These are phyloP conservation scores for Naganishia friedmannii DNA, from an alignment of 768 basidiomycete species.

Conservation along the genomic window DNA sequence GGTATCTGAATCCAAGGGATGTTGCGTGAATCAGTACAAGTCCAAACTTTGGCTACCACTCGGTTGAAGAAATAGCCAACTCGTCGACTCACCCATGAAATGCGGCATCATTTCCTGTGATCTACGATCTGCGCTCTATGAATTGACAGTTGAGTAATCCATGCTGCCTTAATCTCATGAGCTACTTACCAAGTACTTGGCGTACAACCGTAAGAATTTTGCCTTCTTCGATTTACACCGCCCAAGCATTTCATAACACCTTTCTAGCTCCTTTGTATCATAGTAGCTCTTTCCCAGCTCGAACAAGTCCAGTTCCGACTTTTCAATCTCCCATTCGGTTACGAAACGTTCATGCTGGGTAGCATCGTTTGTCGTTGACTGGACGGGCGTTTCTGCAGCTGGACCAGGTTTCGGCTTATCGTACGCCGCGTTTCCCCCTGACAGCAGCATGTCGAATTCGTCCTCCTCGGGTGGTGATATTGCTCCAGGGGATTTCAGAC, in stretches of 20 bases:
- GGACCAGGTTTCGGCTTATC: conserved; percentile 36
- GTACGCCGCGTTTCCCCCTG: conserved; percentile 51
- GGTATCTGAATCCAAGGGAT: conserved; percentile 34
- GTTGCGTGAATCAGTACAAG: not conserved
- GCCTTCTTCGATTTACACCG: conserved; percentile 69
- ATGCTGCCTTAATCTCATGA: not conserved
- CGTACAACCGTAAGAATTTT: conserved; percentile 73
- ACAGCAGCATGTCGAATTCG: conserved; percentile 24
- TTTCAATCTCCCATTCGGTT: conserved; percentile 35
- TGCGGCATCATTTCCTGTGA: conserved; percentile 66
- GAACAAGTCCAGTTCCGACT: conserved; percentile 39
- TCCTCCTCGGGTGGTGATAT: conserved; percentile 40
- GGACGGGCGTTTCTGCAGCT: conserved; percentile 31
- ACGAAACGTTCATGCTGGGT: conserved; percentile 29
- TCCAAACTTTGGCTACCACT: not conserved
- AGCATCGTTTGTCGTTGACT: conserved; percentile 30
- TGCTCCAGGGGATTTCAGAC: conserved; percentile 42
- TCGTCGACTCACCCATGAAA: conserved; percentile 64
- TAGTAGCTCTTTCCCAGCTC: conserved; percentile 67
- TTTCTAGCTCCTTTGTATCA: conserved; percentile 71
- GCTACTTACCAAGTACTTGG: conserved; percentile 74
- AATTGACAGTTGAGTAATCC: conserved; percentile 16
- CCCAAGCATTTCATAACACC: conserved; percentile 66
- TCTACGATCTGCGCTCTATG: conserved; percentile 77
- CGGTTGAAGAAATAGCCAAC: not conserved